Base-by-base conservation (phyloP, 495 filamentous ascomycete genomes). In the Penicillium angulare region DNA sequence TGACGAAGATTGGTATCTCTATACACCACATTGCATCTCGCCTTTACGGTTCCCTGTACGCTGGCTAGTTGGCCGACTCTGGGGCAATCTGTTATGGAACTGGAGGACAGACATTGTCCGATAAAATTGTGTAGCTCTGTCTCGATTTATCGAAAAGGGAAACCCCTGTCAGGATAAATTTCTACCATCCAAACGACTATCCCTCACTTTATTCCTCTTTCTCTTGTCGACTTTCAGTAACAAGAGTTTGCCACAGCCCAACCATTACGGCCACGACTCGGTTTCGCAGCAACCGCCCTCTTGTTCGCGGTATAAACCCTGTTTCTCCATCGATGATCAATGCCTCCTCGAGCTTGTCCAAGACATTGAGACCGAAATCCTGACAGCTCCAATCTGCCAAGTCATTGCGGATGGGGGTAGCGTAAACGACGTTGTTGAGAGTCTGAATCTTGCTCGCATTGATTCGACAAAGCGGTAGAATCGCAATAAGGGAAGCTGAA, bases 61-160 rank as follows among this genome's bases (percentile, higher is more conserved):
- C 34, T 72, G 67, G 67, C 57, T 70, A 33, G 56, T 67, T 31
- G 65, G 69, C 61, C 61, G 65, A 33, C 47, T 67, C 42, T 71
- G 61, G 66, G 54, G 51, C 36, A 53, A 48, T 47, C 54, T 59
- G 51, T 20, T 57, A 18, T 43, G 27, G 27, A 34, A n/a, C 13
- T 34, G 32, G 32, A 34, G 32, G 32, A 34, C 32, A 7, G 32
- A 34, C 32, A 34, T 34, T 3, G 32, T 34, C 6, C 32, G 32
- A 34, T 34, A 15, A 34, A 34, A 34, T 34, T n/a, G 5, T 5
- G 10, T 29, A n/a, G n/a, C n/a, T n/a, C n/a, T n/a, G n/a, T 10
- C 10, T 29, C 26, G 26, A 29, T 29, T 5, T 5, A 29, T 29
- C 10, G 26, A 29, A 29, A 29, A 29, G 10, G 5, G 10, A 29